Evolutionary conservation across 352 stramenopile species (phyloP), one percentile per base, ranked within the genome.

Genomic region (Pythium aristosporum): DNA sequence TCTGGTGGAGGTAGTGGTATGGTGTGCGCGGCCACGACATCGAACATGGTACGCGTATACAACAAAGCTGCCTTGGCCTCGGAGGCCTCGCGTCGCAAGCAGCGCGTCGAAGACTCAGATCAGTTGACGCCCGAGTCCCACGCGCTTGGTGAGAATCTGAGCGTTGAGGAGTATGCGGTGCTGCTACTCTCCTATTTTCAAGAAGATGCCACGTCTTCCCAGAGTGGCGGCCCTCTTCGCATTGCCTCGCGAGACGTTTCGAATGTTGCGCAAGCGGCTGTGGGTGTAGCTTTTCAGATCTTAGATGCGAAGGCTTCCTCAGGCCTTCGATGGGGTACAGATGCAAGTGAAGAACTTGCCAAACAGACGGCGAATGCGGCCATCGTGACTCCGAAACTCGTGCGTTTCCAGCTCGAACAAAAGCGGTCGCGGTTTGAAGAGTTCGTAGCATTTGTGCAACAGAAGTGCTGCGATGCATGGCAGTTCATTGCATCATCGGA

Each of bases 321-420:
- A 8, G 87, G 87, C n/a, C 60, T 96, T 55, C 81, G 84, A 48
- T 96, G 87, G 87, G 82, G 83, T 5, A 86, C 76, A 16, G 65
- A 81, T 30, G 54, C 54, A 5, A 57, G 34, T 7, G 34, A 59
- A 18, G 64, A 68, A 16, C 42, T 57, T 18, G 58, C 52, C 9
- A 64, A 80, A 46, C 49, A 46, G 75, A 32, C 4, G 2, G 23
- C 36, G 25, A 63, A 59, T 34, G 46, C 49, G 18, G 69, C 71
- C 5, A 71, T 75, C 5, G 78, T 89, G 13, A 92, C 86, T 23
- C 87, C 87, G 0, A 93, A 94, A 49, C 73, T 96, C n/a, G 82
- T 94, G 47, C 84, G 86, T 8, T 94, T 89, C 52, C 87, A 96
- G 53, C 67, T 96, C 10, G 80, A 94, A 68, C 85, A 96, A 57